Evolutionary conservation across 164 flowering plant genomes (phyloP), one percentile per base, ranked within the genome.

Genomic region (Cinnamomum chago): DNA sequence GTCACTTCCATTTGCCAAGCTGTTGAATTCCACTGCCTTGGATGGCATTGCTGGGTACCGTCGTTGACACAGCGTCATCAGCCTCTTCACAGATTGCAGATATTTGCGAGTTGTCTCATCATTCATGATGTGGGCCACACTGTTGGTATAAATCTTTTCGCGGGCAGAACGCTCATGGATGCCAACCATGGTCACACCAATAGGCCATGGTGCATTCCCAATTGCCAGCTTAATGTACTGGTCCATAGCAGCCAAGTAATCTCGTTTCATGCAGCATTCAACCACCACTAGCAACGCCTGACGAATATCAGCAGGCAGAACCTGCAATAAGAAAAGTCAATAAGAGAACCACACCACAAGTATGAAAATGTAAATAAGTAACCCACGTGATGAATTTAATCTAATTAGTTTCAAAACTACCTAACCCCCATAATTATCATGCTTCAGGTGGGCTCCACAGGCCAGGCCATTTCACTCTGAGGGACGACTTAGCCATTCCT

Each of bases 141-240:
- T 96, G 75, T 91, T 94, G 70, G 98, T 96, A 79, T 92, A 84
- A 70, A 96, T 96, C 88, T 96, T 96, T 83, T 96, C 99, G 51
- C 98, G 98, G 27, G 99, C 99, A 3, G 99, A 96, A 81, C 99
- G 96, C 81, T 96, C 99, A 30, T 96, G 99, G 79, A 96, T 96
- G 79, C 98, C 99, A 86, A 96, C 99, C 99, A 96, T 96, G 84
- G 99, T 96, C 23, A 96, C 99, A 83, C 99, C 99, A 82, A 96
- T 96, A 60, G 99, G 99, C 99, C 99, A 96, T 1, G 99, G 99
- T 18, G 99, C 99, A 84, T 96, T 96, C 40, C 99, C 98, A 55
- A 96, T 96, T 62, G 99, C 98, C 83, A 96, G 18, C 81, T 85
- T 96, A 73, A 96, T 96, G 71, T 96, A 96, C 58, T 94, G 97